phyloP scores from a whole-genome alignment of 805 yeast species.

The Danielozyma ontarioensis region DNA sequence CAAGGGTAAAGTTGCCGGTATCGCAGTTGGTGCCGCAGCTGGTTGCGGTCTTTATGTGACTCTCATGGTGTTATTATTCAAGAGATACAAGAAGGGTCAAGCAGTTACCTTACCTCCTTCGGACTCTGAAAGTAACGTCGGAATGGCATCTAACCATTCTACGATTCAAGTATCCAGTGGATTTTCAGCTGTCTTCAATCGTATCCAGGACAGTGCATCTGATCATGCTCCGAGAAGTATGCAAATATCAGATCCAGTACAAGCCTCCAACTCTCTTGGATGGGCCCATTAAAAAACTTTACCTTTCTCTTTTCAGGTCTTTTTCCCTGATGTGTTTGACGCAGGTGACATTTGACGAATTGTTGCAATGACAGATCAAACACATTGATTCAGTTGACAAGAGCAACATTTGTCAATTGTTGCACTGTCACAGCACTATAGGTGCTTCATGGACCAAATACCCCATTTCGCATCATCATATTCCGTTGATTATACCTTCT shows the following conservation, averaged over 20 bases:
- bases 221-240: conserved; percentile 26
- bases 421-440: too few relatives aligned
- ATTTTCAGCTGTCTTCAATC: conserved; percentile 22
- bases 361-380: too few relatives aligned
- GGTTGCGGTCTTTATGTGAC: conserved; percentile 69
- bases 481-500: too few relatives aligned
- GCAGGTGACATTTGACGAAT: too few relatives aligned
- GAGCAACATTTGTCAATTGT: too few relatives aligned
- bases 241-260: conserved; percentile 62
- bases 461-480: too few relatives aligned
- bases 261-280: conserved; percentile 66
- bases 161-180: conserved; percentile 16
- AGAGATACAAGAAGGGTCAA: conserved; percentile 40
- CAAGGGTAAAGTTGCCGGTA: conserved; percentile 58
- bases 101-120: conserved; percentile 34
- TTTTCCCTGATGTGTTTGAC: neutral
- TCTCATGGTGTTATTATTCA: conserved; percentile 51
- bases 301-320: neutral
- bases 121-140: conserved; percentile 34
- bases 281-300: conserved; percentile 37
- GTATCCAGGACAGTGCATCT: conserved; percentile 15
- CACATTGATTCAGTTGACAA: too few relatives aligned
- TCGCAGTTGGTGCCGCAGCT: conserved; percentile 75
- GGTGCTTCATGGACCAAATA: too few relatives aligned
- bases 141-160: conserved; percentile 12